Conservation (phyloP, 352 stramenopile species). For the Pythium biforme region DNA sequence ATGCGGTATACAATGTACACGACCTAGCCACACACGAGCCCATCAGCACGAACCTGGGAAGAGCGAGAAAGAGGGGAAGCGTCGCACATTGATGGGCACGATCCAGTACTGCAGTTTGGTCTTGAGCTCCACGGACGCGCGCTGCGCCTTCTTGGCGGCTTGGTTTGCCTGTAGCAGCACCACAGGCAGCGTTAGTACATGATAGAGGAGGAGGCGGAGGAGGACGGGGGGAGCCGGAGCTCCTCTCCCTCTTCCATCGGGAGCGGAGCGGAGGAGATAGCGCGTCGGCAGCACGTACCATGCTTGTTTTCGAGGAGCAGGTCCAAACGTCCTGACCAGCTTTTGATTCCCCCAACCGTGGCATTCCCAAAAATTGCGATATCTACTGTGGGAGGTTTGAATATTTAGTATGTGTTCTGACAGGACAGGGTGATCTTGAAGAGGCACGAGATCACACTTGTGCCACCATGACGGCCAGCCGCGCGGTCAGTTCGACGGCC, state of each 20-base stretch:
- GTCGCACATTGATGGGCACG: conserved; percentile 69
- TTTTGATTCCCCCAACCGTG: too few species aligned
- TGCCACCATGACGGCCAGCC: conserved; percentile 11
- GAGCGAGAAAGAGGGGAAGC: neutral
- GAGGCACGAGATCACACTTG: conserved; percentile 1
- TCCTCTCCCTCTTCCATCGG: neutral
- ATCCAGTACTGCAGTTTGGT: conserved; percentile 77
- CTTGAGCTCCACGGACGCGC: conserved; percentile 64
- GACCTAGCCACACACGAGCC: conserved; percentile 27
- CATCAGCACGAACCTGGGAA: neutral
- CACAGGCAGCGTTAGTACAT: neutral
- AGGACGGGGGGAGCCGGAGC: too few species aligned
- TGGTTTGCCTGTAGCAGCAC: conserved; percentile 62
- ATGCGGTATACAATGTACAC: conserved; percentile 79
- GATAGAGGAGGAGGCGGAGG: neutral
- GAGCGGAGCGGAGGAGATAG: neutral
- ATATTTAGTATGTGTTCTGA: neutral
- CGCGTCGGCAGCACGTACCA: neutral
- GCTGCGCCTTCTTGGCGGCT: conserved; percentile 82
- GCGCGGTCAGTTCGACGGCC: conserved; percentile 12
- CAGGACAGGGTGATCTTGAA: conserved; percentile 18
- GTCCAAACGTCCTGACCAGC: neutral
- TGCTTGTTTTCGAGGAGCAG: neutral
- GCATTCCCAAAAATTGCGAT: neutral
- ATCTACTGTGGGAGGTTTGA: neutral